Conservation (phyloP, 1,139 yeast genomes). For the Taphrina flavorubra region DNA sequence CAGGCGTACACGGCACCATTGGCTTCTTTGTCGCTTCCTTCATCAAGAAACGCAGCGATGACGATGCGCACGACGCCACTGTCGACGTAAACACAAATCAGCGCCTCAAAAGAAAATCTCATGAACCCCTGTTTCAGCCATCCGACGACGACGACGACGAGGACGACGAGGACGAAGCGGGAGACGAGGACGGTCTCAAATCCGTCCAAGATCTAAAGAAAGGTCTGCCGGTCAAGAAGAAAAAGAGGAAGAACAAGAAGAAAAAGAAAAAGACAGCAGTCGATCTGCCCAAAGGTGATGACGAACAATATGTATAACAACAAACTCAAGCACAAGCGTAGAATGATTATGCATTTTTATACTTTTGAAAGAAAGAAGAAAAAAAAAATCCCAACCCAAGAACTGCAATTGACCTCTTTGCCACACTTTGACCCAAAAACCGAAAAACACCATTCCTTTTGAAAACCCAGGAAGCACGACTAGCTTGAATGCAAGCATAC, state of each 20-base stretch:
- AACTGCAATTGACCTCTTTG: too few relatives aligned
- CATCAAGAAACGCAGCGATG: conserved; percentile 49
- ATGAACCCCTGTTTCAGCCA: background rate
- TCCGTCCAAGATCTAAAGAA: too few relatives aligned
- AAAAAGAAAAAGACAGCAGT: conserved; percentile 16
- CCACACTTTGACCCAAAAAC: too few relatives aligned
- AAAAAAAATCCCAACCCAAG: too few relatives aligned
- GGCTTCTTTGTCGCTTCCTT: conserved; percentile 95
- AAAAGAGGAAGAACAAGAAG: conserved; percentile 20
- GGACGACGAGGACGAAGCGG: background rate
- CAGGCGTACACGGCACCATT: conserved; percentile 91
- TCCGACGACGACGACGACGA: conserved; percentile 9
- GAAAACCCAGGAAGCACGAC: too few relatives aligned
- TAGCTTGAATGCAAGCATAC: too few relatives aligned
- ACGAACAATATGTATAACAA: too few relatives aligned
- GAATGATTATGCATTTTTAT: too few relatives aligned
- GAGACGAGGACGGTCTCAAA: too few relatives aligned
- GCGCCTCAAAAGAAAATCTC: background rate
- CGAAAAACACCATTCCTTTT: too few relatives aligned
- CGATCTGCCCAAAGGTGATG: background rate
- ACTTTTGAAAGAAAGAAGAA: too few relatives aligned
- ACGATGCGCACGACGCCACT: background rate
- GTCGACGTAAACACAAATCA: background rate
- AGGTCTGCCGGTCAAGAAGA: background rate
- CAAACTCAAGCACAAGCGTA: too few relatives aligned